A percentile compares a stretch with the other conserved stretches of the same genome.
Evolutionary conservation across 2,329 filamentous ascomycete genomes (phyloP).

Genomic region (Metarhizium guizhouense): DNA sequence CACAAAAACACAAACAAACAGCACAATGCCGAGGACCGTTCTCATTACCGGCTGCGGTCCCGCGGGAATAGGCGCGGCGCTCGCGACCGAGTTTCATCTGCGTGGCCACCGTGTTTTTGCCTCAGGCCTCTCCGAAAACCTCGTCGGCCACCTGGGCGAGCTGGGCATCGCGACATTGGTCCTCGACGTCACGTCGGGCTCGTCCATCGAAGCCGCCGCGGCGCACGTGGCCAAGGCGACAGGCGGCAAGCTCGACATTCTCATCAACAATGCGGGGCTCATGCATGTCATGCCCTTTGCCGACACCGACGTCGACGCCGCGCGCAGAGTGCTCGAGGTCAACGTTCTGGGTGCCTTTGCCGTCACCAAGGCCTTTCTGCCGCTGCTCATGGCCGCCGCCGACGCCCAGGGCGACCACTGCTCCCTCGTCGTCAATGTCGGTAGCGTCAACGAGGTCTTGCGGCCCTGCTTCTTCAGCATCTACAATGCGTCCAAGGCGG

Average conservation of each 20-base stretch:
- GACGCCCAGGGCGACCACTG: background rate
- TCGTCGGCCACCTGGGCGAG: constrained; percentile 8
- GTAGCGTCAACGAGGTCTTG: constrained; percentile 15
- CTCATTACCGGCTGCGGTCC: constrained; percentile 18
- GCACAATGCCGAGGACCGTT: constrained; percentile 8
- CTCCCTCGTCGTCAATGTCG: constrained; percentile 16
- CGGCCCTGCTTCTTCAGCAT: constrained; percentile 11
- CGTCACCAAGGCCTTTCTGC: constrained; percentile 18
- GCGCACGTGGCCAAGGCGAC: background rate
- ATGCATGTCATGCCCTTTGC: constrained; percentile 17
- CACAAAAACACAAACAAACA: too few relatives aligned
- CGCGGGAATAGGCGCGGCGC: constrained; percentile 14
- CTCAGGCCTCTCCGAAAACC: constrained; percentile 20
- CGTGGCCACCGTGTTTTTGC: constrained; percentile 21
- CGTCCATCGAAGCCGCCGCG: constrained; percentile 18
- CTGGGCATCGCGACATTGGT: too few relatives aligned
- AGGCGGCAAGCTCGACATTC: constrained; percentile 16
- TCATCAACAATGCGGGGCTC: constrained; percentile 23
- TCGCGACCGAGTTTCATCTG: constrained; percentile 11
- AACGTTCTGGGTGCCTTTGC: constrained; percentile 22
- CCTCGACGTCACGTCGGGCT: constrained; percentile 2
- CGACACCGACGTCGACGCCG: constrained; percentile 15
- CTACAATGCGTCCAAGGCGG: constrained; percentile 9
- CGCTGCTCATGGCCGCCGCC: constrained; percentile 16
- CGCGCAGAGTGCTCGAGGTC: constrained; percentile 17